Percentiles rank a stretch among this genome's conserved stretches.
Evolutionary conservation across 83 land plant species (phyloP).

Genomic region (Picea abies): DNA sequence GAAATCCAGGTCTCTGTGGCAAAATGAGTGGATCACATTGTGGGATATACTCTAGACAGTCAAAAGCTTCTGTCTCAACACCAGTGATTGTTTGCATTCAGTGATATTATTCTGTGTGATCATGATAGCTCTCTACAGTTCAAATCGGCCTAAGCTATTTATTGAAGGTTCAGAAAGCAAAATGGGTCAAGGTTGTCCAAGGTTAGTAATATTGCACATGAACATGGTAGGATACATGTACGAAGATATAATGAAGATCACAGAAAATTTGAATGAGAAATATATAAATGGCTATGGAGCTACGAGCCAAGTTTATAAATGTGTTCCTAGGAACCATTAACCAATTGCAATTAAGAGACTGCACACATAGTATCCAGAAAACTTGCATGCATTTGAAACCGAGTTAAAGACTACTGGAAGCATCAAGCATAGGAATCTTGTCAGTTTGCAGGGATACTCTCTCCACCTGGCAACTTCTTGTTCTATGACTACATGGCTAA

Average conservation of each 20-base stretch:
- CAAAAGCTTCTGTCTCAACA: constrained; percentile 61
- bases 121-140: constrained; percentile 43
- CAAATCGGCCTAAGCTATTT: constrained; percentile 32
- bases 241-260: constrained; percentile 83
- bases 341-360: constrained; percentile 88
- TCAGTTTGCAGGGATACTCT: constrained; percentile 86
- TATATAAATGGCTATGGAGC: constrained; percentile 88
- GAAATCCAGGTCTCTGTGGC: constrained; percentile 68
- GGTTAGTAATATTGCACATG: constrained; percentile 80
- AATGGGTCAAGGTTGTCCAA: constrained; percentile 60
- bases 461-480: constrained; percentile 76
- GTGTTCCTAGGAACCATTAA: constrained; percentile 73
- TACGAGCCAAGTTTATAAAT: constrained; percentile 90
- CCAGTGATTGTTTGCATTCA: constrained; percentile 61
- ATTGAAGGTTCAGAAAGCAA: constrained; percentile 15
- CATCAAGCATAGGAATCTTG: constrained; percentile 89
- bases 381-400: constrained; percentile 83
- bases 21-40: constrained; percentile 54
- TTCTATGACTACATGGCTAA: constrained; percentile 96
- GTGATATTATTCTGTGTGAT: constrained; percentile 44
- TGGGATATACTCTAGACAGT: constrained; percentile 20
- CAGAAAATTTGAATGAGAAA: constrained; percentile 86
- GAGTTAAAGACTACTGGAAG: constrained; percentile 84
- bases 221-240: constrained; percentile 82
- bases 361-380: constrained; percentile 61